Percentiles rank a stretch among this genome's conserved stretches.
phyloP scores from a whole-genome alignment of 1,284 basidiomycete genomes.

The Rhizoctonia solani region DNA sequence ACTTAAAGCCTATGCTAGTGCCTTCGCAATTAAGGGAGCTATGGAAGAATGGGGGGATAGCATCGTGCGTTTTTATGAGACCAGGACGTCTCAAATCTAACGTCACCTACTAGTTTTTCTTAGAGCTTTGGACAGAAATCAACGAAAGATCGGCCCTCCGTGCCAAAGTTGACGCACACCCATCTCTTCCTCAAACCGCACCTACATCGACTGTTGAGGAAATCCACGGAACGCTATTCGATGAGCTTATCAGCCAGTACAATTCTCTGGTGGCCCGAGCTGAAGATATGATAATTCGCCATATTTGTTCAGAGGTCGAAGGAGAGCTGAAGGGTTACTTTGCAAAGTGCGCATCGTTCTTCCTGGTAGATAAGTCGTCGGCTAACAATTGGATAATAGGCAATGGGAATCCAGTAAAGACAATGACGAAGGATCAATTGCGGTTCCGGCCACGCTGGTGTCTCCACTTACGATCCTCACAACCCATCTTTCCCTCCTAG shows the following conservation, averaged over 20 bases:
- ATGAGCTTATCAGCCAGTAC: constrained; percentile 69
- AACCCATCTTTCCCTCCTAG: constrained; percentile 68
- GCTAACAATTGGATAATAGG: constrained; percentile 37
- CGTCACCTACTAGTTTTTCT: constrained; percentile 68
- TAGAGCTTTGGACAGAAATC: constrained; percentile 84
- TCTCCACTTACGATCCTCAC: constrained; percentile 73
- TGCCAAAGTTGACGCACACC: constrained; percentile 53
- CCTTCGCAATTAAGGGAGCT: constrained; percentile 66
- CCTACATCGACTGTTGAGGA: constrained; percentile 46
- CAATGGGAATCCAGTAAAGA: constrained; percentile 46
- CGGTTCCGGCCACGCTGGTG: constrained; percentile 67
- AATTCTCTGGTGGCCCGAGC: constrained; percentile 64
- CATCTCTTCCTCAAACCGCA: constrained; percentile 56
- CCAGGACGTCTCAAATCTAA: background rate
- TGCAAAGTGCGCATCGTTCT: constrained; percentile 45
- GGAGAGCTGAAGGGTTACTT: constrained; percentile 72
- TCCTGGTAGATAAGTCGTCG: background rate
- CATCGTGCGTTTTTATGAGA: constrained; percentile 57
- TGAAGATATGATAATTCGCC: constrained; percentile 83
- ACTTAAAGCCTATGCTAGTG: constrained; percentile 81
- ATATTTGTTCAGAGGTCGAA: constrained; percentile 80
- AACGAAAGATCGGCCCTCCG: constrained; percentile 60
- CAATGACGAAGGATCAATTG: constrained; percentile 48
- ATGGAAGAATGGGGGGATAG: constrained; percentile 86
- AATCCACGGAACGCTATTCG: constrained; percentile 71